A percentile compares a stretch with the other conserved stretches of the same genome.
Evolutionary conservation across 108 stramenopile genomes (phyloP).

Genomic region (Phaeodactylum tricornutum): DNA sequence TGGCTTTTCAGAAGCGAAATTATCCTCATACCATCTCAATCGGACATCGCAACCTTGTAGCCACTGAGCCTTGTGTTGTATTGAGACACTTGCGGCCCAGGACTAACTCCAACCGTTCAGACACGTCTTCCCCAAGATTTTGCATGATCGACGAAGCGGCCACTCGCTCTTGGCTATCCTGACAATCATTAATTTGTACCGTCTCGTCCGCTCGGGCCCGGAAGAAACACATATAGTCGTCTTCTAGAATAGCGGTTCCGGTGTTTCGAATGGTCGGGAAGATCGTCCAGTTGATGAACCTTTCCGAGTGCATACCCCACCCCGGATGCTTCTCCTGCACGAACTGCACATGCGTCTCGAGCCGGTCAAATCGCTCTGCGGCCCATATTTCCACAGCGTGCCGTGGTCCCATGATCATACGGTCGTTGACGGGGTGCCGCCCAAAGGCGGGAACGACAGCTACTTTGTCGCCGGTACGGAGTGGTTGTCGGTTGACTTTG

Average conservation of each 20-base stretch:
- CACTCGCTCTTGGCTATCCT: too few relatives aligned
- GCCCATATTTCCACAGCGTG: constrained; percentile 41
- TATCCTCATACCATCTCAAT: too few relatives aligned
- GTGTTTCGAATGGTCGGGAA: constrained; percentile 16
- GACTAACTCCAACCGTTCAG: too few relatives aligned
- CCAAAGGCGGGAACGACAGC: constrained; percentile 16
- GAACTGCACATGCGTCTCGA: constrained; percentile 15
- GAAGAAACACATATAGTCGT: constrained; percentile 24
- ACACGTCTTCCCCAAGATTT: too few relatives aligned
- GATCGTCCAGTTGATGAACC: constrained; percentile 17
- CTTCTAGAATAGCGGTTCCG: constrained; percentile 3
- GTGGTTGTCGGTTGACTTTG: constrained; percentile 1
- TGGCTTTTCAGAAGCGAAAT: too few relatives aligned
- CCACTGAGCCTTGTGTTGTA: too few relatives aligned
- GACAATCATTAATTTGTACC: constrained; percentile 18
- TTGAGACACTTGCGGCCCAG: too few relatives aligned
- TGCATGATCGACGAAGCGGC: too few relatives aligned
- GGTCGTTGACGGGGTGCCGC: constrained; percentile 26
- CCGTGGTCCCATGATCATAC: constrained; percentile 38
- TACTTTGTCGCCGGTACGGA: constrained; percentile 15
- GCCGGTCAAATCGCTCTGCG: constrained; percentile 27
- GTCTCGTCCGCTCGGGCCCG: constrained; percentile 25
- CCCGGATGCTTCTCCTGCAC: constrained; percentile 11
- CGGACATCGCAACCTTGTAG: too few relatives aligned
- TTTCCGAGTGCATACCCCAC: constrained; percentile 24